Base-by-base conservation (phyloP, 2,329 filamentous ascomycete genomes). In the Arachnomyces sp. region DNA sequence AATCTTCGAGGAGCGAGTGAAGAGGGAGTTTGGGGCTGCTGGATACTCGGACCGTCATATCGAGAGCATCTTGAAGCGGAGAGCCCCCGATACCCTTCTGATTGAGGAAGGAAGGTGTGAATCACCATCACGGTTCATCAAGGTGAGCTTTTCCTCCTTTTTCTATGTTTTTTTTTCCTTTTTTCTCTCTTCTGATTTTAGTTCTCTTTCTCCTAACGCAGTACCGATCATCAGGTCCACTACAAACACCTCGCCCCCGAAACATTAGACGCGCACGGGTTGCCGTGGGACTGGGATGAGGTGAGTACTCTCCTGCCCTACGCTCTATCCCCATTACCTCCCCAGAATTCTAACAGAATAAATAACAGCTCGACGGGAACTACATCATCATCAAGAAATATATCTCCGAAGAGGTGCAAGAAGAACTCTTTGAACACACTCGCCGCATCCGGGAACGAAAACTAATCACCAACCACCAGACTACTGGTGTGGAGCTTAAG, bases 371-470 rank as follows among this genome's bases (percentile, higher is more conserved):
- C 37, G 80, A 88, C 52, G 73, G 77, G 13, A 78, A 83, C 34
- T 88, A 78, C 51, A 68, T 88, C 40, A 62, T 89, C 44, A 83
- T 88, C 63, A 84, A 83, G 61, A 72, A 78, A 41, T 85, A 78
- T 77, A 78, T 88, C 38, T 75, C 77, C 3, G 79, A 86, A 50
- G 74, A 76, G 45, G 76, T 86, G 56, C 84, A 86, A 53, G 75
- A 86, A 43, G 67, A 78, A 42, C 73, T 87, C 36, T 89, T 84
- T 73, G 73, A 77, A 32, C 82, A 88, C 62, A 86, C 84, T 3
- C 72, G 72, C 45, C 66, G 72, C 32, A 58, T 86, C 46, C 78
- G 80, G n/a, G 74, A 79, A 53, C 71, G 69, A 36, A 62, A 60
- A 34, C 44, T 62, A 31, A 44, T 67, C 39, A 49, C 56, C n/a